These are phyloP conservation scores for Vinca major DNA, from an alignment of 305 asterid genomes.

Conservation along the genomic window DNA sequence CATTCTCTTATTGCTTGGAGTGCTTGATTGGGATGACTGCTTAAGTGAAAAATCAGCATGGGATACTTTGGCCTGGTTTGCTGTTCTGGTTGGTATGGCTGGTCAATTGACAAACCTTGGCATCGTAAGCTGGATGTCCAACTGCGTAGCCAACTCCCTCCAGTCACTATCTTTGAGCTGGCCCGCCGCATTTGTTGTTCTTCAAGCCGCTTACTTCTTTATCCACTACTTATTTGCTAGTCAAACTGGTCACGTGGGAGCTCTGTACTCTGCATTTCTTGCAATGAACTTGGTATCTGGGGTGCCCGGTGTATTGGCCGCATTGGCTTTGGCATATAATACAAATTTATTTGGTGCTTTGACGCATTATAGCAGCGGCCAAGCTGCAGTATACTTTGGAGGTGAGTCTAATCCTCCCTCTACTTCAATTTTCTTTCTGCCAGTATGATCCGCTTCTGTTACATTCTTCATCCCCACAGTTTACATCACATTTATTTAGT, in stretches of 20 bases:
- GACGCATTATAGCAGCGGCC: constrained; percentile 97
- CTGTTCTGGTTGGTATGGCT: constrained; percentile 94
- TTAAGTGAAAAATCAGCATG: constrained; percentile 89
- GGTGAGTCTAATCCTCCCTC: constrained; percentile 34
- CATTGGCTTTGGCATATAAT: constrained; percentile 73
- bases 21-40: constrained; percentile 89
- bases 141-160: constrained; percentile 58
- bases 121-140: constrained; percentile 80
- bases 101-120: constrained; percentile 82
- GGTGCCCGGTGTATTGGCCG: constrained; percentile 81
- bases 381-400: constrained; percentile 90
- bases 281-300: constrained; percentile 94
- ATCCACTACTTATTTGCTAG: constrained; percentile 95
- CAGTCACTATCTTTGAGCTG: constrained; percentile 74
- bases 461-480: not conserved
- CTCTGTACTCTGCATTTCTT: constrained; percentile 84
- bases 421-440: not conserved
- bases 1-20: constrained; percentile 67
- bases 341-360: constrained; percentile 83
- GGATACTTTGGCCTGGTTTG: constrained; percentile 98
- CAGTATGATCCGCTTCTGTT: not conserved
- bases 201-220: constrained; percentile 76
- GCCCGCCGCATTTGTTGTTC: constrained; percentile 86
- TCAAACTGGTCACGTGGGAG: constrained; percentile 95
- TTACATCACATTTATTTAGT: not conserved